Conservation (phyloP, 805 yeast species). For the Metschnikowia corniflorae region DNA sequence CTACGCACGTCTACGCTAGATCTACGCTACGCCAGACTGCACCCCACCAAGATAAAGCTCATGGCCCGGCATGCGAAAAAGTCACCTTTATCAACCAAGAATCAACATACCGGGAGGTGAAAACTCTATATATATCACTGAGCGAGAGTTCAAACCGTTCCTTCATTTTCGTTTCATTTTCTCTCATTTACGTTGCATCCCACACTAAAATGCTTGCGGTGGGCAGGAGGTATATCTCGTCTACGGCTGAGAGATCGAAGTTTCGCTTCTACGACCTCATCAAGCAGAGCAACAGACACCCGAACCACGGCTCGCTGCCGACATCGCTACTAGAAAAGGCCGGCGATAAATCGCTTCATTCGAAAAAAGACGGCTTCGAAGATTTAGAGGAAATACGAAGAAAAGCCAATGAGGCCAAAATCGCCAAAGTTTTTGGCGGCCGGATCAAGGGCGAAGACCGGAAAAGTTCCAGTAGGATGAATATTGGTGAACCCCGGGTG, state of each 20-base stretch:
- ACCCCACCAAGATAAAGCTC: too few species aligned
- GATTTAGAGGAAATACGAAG: neutral
- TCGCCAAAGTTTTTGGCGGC: constrained; percentile 52
- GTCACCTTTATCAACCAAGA: too few species aligned
- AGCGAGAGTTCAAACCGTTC: too few species aligned
- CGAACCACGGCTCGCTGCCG: constrained; percentile 18
- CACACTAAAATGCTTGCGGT: constrained; percentile 1
- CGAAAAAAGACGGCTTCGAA: neutral
- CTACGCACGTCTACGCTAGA: too few species aligned
- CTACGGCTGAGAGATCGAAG: constrained; percentile 7
- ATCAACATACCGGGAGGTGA: too few species aligned
- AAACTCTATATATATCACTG: too few species aligned
- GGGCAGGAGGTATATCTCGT: constrained; percentile 2
- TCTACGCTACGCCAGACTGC: too few species aligned
- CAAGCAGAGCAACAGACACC: constrained; percentile 30
- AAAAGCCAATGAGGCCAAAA: constrained; percentile 43
- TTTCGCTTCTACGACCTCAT: constrained; percentile 38
- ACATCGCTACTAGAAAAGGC: neutral
- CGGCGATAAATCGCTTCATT: neutral
- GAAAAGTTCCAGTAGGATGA: constrained; percentile 33
- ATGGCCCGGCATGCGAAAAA: too few species aligned
- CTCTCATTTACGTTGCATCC: neutral
- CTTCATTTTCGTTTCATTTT: neutral
- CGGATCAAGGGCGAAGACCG: constrained; percentile 52
- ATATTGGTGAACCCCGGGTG: constrained; percentile 33